Conservation (phyloP, 164 flowering plant genomes). For the Hamamelis virginiana region DNA sequence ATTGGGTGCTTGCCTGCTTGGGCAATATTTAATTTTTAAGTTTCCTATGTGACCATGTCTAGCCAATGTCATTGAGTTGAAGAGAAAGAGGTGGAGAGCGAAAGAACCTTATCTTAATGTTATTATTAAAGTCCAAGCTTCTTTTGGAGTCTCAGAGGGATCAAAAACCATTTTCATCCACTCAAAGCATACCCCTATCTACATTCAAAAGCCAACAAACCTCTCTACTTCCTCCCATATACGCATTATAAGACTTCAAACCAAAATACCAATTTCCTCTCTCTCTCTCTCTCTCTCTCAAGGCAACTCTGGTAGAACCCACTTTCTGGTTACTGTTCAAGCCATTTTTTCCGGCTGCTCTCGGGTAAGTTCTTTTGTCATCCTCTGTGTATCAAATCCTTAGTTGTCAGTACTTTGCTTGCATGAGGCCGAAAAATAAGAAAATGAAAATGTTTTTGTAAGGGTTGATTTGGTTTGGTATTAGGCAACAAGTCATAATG, state of each 20-base stretch:
- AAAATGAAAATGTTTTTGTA: too few species aligned
- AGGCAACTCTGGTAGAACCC: not conserved
- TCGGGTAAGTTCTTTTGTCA: constrained; percentile 3
- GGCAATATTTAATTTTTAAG: too few species aligned
- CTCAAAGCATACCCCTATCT: constrained; percentile 78
- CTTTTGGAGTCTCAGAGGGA: constrained; percentile 28
- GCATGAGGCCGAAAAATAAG: not conserved
- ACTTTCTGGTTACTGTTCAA: constrained; percentile 7
- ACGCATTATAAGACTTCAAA: constrained; percentile 1
- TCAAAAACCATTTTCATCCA: constrained; percentile 59
- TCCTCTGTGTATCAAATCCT: not conserved
- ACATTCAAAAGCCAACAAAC: constrained; percentile 45
- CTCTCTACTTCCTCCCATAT: constrained; percentile 6
- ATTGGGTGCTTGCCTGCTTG: too few species aligned
- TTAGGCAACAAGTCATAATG: too few species aligned
- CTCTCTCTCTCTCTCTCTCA: not conserved
- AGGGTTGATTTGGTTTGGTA: too few species aligned
- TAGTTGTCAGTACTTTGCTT: not conserved
- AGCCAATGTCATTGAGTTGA: too few species aligned
- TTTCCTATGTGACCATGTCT: too few species aligned
- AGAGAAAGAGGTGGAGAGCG: too few species aligned
- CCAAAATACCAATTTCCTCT: constrained; percentile 1
- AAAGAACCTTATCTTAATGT: constrained; percentile 22
- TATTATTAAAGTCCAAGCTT: constrained; percentile 21
- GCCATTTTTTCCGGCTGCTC: constrained; percentile 17